Base-by-base conservation (phyloP, 441 rosid genomes). In the Bruguiera hainesii region DNA sequence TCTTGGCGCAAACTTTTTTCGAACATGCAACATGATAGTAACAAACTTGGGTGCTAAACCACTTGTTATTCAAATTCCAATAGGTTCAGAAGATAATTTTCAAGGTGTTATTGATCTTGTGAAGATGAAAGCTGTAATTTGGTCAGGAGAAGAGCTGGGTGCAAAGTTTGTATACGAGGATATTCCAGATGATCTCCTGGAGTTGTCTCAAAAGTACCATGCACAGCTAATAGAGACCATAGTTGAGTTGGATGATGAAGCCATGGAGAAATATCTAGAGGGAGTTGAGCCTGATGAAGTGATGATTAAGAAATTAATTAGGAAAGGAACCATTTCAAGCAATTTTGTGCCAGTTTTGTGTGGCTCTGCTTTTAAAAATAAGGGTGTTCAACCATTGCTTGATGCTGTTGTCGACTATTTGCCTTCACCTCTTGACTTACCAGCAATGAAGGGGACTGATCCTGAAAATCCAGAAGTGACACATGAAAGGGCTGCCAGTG, bases 131-230 rank as follows among this genome's bases (percentile, higher is more conserved):
- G 97, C 99, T 53, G 72, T 89, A 33, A 64, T 91, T 25, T 94
- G 99, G 97, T 88, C 97, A 1, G 97, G 99, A 30, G 97, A 91
- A 83, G 97, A 94, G 79, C 78, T 94, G 74, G 99, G 99, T 75
- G 99, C 99, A 1, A 87, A 94, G 81, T 94, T 91, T 67, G 77
- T 1, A 6, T 91, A 91, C 55, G 84, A 75, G 39, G 94, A 91
- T 78, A 88, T 94, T 69, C 97, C 93, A 18, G 89, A 66, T 28
- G 88, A 94, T 77, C 97, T 94, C 74, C 79, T 79, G 69, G 90
- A 94, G 49, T 72, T 83, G 70, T 96, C 97, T 67, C 82, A 82
- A 55, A 94, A 94, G 11, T 94, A 94, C 71, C 84, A 84, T 7
- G 71, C 86, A 0, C 86, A 74, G 77, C 75, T 91, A 90, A 74